Evolutionary conservation across 495 filamentous ascomycete genomes (phyloP).

Genomic region (Trichoderma virens): DNA sequence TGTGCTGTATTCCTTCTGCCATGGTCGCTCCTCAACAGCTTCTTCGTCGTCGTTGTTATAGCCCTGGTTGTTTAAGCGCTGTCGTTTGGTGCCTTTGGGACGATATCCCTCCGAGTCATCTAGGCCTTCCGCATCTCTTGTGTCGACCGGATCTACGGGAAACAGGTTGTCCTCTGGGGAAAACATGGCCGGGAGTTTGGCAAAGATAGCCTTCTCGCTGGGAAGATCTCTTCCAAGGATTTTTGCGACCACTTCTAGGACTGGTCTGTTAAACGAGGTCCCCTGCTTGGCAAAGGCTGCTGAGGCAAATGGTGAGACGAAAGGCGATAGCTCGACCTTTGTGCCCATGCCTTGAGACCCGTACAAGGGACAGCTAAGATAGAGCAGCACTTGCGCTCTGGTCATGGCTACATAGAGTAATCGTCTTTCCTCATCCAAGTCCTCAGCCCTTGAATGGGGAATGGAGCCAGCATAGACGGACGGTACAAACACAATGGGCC

Average conservation of each 20-base stretch:
- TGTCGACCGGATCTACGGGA: conserved; percentile 28
- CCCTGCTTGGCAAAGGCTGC: conserved; percentile 34
- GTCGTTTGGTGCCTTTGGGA: conserved; percentile 23
- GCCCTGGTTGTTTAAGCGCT: conserved; percentile 14
- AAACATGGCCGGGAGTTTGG: conserved; percentile 32
- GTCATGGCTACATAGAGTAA: conserved; percentile 98
- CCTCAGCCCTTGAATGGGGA: conserved; percentile 87
- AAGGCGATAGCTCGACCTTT: conserved; percentile 31
- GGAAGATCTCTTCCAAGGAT: conserved; percentile 35
- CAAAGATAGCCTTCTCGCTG: conserved; percentile 31
- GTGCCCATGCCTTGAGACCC: conserved; percentile 24
- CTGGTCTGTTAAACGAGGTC: conserved; percentile 34
- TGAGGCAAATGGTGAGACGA: conserved; percentile 26
- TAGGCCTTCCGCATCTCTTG: conserved; percentile 16
- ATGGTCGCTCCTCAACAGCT: conserved; percentile 20
- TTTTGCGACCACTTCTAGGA: conserved; percentile 31
- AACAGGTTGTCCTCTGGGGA: conserved; percentile 32
- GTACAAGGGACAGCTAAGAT: conserved; percentile 69
- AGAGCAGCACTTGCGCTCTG: conserved; percentile 81
- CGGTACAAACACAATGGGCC: conserved; percentile 95
- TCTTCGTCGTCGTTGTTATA: not conserved
- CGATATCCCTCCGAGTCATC: conserved; percentile 12
- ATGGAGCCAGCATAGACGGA: conserved; percentile 87
- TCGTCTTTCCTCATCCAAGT: conserved; percentile 81
- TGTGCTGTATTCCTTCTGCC: conserved; percentile 28